A percentile compares a stretch with the other conserved stretches of the same genome.
Evolutionary conservation across 495 filamentous ascomycete species (phyloP).

Genomic region (Penicilliopsis zonata): DNA sequence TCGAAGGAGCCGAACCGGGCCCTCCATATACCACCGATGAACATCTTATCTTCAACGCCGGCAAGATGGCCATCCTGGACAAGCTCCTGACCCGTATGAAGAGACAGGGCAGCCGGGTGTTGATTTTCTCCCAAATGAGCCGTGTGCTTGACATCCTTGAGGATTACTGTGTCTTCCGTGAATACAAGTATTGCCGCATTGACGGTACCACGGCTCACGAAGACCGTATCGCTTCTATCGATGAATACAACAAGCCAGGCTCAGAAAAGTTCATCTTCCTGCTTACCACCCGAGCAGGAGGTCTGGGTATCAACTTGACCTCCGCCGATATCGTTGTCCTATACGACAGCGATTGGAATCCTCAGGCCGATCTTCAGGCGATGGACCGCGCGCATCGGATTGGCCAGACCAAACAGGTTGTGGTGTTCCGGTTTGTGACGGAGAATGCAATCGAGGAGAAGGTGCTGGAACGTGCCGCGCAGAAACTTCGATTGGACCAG

Average conservation of each 20-base stretch:
- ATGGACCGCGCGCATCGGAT: conserved; percentile 99
- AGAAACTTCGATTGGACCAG: conserved; percentile 94
- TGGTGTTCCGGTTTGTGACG: conserved; percentile 92
- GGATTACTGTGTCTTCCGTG: conserved; percentile 93
- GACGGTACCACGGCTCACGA: conserved; percentile 96
- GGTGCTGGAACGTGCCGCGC: conserved; percentile 91
- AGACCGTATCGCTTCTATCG: conserved; percentile 93
- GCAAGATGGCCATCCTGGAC: conserved; percentile 97
- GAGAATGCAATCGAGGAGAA: conserved; percentile 99
- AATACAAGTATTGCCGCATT: conserved; percentile 94
- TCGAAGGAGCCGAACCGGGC: conserved; percentile 94
- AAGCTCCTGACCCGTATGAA: conserved; percentile 79
- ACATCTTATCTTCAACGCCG: conserved; percentile 85
- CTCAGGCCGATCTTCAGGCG: conserved; percentile 93
- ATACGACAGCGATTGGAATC: conserved; percentile 99
- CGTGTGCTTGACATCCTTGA: conserved; percentile 94
- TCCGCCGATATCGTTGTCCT: conserved; percentile 92
- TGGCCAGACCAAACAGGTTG: conserved; percentile 95
- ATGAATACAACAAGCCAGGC: conserved; percentile 91
- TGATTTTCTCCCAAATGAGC: conserved; percentile 99
- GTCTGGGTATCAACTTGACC: conserved; percentile 96
- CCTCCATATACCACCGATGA: conserved; percentile 98
- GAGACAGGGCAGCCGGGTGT: conserved; percentile 74
- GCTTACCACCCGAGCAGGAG: conserved; percentile 92
- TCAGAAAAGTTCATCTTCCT: conserved; percentile 98